Conservation (phyloP, 495 filamentous ascomycete species). For the Bathelium albidoporum region DNA sequence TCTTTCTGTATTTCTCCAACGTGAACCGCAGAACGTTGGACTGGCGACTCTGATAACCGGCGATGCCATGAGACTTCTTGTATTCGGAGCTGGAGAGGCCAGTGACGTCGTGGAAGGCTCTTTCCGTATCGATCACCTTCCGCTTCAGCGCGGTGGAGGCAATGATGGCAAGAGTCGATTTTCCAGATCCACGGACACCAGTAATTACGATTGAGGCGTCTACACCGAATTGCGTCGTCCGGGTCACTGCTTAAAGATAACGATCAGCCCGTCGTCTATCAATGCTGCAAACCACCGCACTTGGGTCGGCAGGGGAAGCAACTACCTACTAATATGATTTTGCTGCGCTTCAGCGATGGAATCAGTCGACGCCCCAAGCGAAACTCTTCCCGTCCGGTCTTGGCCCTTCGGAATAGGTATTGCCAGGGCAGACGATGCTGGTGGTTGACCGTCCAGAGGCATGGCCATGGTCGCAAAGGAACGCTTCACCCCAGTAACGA, state of each 20-base stretch:
- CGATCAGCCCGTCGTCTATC: no score
- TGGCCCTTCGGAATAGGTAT: neutral
- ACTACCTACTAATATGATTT: no score
- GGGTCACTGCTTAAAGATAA: no score
- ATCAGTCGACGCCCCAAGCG: neutral
- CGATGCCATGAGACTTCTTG: constrained; percentile 48
- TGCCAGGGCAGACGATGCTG: neutral
- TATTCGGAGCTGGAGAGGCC: constrained; percentile 52
- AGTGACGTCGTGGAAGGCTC: constrained; percentile 56
- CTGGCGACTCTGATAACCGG: constrained; percentile 51
- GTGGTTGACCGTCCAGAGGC: neutral
- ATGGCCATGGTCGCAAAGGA: constrained; percentile 4
- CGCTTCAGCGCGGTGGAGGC: constrained; percentile 61
- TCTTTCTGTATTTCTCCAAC: constrained; percentile 50
- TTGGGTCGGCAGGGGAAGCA: no score
- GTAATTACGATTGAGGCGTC: constrained; percentile 65
- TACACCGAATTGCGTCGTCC: constrained; percentile 37
- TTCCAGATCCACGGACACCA: constrained; percentile 65
- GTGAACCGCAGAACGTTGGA: constrained; percentile 54
- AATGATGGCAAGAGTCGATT: constrained; percentile 67
- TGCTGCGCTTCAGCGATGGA: neutral
- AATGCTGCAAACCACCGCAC: no score
- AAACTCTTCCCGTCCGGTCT: neutral
- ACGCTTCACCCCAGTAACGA: constrained; percentile 13
- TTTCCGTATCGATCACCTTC: constrained; percentile 60